These are phyloP conservation scores for Cryptococcus sp. DNA, from an alignment of 1,284 basidiomycete species.

Conservation along the genomic window DNA sequence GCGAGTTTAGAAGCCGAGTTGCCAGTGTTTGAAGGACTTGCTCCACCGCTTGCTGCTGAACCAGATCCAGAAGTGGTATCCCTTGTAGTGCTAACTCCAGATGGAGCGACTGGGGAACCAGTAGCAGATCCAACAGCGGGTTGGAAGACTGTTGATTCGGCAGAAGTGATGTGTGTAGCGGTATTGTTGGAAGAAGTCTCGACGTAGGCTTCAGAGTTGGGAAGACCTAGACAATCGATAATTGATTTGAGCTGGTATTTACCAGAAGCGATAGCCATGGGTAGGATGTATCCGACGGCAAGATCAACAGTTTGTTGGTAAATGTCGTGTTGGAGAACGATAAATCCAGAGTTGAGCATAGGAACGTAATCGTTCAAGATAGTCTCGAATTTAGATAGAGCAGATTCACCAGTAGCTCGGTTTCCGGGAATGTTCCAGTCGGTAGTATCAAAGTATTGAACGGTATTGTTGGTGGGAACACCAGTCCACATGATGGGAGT, in stretches of 20 bases:
- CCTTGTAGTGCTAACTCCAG: conserved; percentile 6
- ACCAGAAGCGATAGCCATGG: conserved; percentile 61
- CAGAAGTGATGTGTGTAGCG: conserved; percentile 30
- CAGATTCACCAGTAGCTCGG: conserved; percentile 59
- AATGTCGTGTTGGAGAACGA: conserved; percentile 83
- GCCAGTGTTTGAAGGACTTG: not conserved
- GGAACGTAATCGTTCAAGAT: conserved; percentile 46
- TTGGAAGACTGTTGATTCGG: conserved; percentile 33
- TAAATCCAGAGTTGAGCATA: conserved; percentile 60
- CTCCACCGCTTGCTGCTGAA: conserved; percentile 1
- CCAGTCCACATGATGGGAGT: conserved; percentile 47
- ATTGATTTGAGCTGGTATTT: conserved; percentile 53
- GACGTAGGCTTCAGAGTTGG: conserved; percentile 46
- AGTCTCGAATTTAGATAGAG: conserved; percentile 49
- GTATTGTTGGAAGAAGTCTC: conserved; percentile 47
- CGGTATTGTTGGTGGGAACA: conserved; percentile 33
- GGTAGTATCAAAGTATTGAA: conserved; percentile 67
- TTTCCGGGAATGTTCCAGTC: conserved; percentile 82
- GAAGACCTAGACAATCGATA: conserved; percentile 61
- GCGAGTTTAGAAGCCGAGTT: conserved; percentile 5
- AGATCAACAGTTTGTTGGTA: conserved; percentile 81
- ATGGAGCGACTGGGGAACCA: conserved; percentile 21
- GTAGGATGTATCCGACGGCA: conserved; percentile 79
- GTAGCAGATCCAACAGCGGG: conserved; percentile 30
- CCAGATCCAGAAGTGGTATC: conserved; percentile 4